Conservation (phyloP, 768 basidiomycete genomes). For the Bullera alba region DNA sequence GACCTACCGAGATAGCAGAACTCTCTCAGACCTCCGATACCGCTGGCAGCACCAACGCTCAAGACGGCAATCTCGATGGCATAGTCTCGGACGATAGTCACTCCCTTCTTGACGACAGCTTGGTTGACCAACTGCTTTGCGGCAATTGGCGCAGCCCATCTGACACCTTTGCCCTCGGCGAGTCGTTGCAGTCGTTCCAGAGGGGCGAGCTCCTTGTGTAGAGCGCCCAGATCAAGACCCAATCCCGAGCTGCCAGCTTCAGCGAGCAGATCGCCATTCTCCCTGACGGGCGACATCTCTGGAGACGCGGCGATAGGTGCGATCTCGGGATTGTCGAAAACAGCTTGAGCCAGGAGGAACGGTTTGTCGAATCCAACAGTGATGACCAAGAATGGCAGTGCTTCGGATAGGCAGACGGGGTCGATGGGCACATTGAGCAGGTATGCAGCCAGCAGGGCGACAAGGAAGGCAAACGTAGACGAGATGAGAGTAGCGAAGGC, state of each 20-base stretch:
- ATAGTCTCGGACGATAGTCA: slow-evolving; percentile 84
- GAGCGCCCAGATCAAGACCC: slow-evolving; percentile 34
- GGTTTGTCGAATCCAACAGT: slow-evolving; percentile 98
- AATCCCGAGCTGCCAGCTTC: slow-evolving; percentile 14
- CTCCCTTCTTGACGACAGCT: slow-evolving; percentile 69
- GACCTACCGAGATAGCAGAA: slow-evolving; percentile 69
- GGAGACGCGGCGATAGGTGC: slow-evolving; percentile 42
- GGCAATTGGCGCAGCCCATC: slow-evolving; percentile 52
- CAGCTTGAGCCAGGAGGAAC: slow-evolving; percentile 77
- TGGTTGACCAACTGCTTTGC: slow-evolving; percentile 78
- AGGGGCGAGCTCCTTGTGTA: slow-evolving; percentile 42
- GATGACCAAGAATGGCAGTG: slow-evolving; percentile 93
- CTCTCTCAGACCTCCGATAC: slow-evolving; percentile 81
- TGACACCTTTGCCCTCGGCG: slow-evolving; percentile 41
- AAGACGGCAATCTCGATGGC: slow-evolving; percentile 86
- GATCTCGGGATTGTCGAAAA: slow-evolving; percentile 69
- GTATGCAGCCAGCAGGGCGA: slow-evolving; percentile 69
- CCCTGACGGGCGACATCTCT: slow-evolving; percentile 22
- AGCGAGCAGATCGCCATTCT: slow-evolving; percentile 1
- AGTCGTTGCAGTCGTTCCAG: slow-evolving; percentile 42
- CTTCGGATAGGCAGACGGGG: slow-evolving; percentile 86
- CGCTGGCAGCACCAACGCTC: slow-evolving; percentile 73
- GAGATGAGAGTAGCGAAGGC: slow-evolving; percentile 71
- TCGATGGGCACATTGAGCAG: slow-evolving; percentile 80
- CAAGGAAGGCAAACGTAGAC: slow-evolving; percentile 72